Evolutionary conservation across 768 basidiomycete species (phyloP), one percentile per base, ranked within the genome.

Genomic region (Termitomyces sp.): DNA sequence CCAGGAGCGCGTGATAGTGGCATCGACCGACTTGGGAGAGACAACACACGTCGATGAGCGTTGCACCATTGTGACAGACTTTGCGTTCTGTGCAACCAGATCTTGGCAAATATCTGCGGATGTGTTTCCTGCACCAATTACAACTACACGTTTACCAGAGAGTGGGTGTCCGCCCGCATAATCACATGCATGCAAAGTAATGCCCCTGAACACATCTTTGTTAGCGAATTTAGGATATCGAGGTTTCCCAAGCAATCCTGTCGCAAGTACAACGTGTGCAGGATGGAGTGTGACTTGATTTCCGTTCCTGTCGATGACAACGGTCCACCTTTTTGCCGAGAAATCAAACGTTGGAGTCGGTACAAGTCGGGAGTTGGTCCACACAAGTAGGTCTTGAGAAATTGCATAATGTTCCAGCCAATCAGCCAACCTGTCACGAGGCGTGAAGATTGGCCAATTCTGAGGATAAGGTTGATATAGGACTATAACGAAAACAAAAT

Each of bases 321-420:
- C 68, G 1, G 67, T 70, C 78, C 78, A 79, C 43, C 64, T 65
- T 48, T 68, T 69, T 1, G 62, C 57, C 3, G 35, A 33, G n/a
- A 57, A 26, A 63, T 79, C 69, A 62, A 77, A 80, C 18, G 28
- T 62, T 4, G 78, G 74, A 8, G 57, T 60, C 0, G 75, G 71
- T 1, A 72, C 56, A 7, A 73, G 64, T 12, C 63, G 63, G 5
- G 76, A 70, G 35, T 68, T 67, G 13, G 72, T 77, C 79, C 80
- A 82, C 4, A 80, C 70, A 9, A 73, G 66, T 12, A 81, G 67
- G 53, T 81, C 80, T 60, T 78, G 77, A 5, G 69, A 65, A 5
- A 63, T 54, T 1, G 67, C 74, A 58, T 81, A 80, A 20, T 73
- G 69, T 62, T 80, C 77, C 14, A 81, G 56, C 77, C 77, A 80